Base-by-base conservation (phyloP, 2,329 filamentous ascomycete species). In the Curvularia verruculosa region DNA sequence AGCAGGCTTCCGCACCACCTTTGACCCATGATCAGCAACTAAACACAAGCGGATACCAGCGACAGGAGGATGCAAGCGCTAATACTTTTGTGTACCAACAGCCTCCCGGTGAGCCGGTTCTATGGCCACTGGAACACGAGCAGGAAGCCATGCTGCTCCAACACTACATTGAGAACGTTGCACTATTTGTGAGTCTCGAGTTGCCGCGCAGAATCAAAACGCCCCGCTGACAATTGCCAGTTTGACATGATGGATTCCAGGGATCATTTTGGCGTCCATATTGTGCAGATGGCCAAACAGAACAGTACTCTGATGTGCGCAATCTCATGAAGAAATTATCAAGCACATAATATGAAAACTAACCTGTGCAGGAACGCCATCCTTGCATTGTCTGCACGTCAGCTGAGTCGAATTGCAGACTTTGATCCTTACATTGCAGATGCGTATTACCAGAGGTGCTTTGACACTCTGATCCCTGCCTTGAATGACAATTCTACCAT, bases 391-490 rank as follows among this genome's bases (percentile, higher is more conserved):
- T 79, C 77, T 21, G 77, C 78, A 18, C 76, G 77, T 26, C 77
- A 79, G 54, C 64, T 79, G 13, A 79, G 77, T 55, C 73, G 75
- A 6, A 79, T 74, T 9, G 68, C 70, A 1, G 62, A 68, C 13
- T 78, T 78, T 48, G 76, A 79, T 52, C 69, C 77, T 5, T 77
- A 74, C 46, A 73, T 78, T 10, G 77, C 77, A 6, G 77, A 79
- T 58, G 74, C 75, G 3, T 78, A 79, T 53, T 78, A 78, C 44
- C 74, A 78, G 54, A 68, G 69, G 4, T 79, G 77, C 51, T 74
- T 79, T 26, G 66, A 76, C 24, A 77, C 74, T 2, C 52, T 79
- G 18, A 79, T 79, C 3, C 77, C 78, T 2, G 73, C 75, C 1
- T 58, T 80, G 2, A 73, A 77, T 54, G 69, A 79, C 24, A 73